phyloP scores from a whole-genome alignment of 2,329 filamentous ascomycete species.

The Calonectria hawksworthii region DNA sequence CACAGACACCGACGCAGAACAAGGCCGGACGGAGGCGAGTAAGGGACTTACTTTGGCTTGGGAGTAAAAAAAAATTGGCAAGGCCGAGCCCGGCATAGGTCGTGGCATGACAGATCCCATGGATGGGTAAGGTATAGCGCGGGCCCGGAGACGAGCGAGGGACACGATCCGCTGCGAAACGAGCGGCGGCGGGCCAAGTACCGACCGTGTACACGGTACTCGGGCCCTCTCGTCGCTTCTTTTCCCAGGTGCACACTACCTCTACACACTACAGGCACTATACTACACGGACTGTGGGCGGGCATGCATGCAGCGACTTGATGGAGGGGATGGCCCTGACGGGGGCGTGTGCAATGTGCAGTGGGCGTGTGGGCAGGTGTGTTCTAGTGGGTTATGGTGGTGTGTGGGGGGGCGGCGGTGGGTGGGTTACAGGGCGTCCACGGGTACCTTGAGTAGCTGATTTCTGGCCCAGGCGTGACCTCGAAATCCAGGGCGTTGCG shows the following conservation, averaged over 20 bases:
- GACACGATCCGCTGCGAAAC: neutral
- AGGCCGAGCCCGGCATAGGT: slow-evolving; percentile 39
- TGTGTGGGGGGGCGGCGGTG: slow-evolving; percentile 23
- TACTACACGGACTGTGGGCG: slow-evolving; percentile 14
- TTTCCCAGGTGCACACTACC: slow-evolving; percentile 15
- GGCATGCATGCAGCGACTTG: slow-evolving; percentile 26
- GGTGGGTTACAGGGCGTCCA: slow-evolving; percentile 30
- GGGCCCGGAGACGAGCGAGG: slow-evolving; percentile 18
- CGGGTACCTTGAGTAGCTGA: slow-evolving; percentile 29
- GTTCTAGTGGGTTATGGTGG: slow-evolving; percentile 24
- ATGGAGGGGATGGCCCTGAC: slow-evolving; percentile 20
- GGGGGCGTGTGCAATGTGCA: slow-evolving; percentile 10
- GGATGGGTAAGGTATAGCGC: slow-evolving; percentile 41
- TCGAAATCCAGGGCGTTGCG: slow-evolving; percentile 17
- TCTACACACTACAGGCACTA: slow-evolving; percentile 15
- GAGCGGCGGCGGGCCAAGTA: neutral
- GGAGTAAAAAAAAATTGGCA: slow-evolving; percentile 28
- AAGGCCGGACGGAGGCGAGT: slow-evolving; percentile 36
- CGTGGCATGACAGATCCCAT: slow-evolving; percentile 36
- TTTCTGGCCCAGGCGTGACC: slow-evolving; percentile 24
- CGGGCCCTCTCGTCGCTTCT: neutral
- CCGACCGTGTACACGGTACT: slow-evolving; percentile 15
- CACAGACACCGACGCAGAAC: slow-evolving; percentile 27
- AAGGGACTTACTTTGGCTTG: slow-evolving; percentile 28
- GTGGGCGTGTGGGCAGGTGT: slow-evolving; percentile 23